Evolutionary conservation across 2,329 filamentous ascomycete genomes (phyloP).

Genomic region (Rhynchosporium secalis): DNA sequence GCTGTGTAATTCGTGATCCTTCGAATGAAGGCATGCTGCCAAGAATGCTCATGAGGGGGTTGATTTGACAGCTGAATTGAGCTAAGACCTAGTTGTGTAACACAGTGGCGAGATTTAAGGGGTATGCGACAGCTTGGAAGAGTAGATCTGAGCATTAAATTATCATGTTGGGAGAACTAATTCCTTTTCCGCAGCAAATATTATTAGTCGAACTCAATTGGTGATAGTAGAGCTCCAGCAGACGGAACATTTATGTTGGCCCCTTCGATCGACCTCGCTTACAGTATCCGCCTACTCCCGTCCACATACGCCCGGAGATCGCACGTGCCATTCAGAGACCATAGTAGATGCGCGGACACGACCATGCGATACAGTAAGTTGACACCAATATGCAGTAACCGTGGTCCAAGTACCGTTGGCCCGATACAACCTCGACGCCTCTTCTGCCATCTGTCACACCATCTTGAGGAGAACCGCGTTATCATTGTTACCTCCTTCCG

Average conservation of each 20-base stretch:
- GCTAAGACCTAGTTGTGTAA: neutral
- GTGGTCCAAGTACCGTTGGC: neutral
- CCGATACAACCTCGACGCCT: conserved; percentile 1
- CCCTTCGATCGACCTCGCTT: neutral
- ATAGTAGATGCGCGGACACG: neutral
- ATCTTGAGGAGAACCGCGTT: neutral
- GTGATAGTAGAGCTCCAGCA: neutral
- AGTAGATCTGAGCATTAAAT: no score
- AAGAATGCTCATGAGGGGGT: neutral
- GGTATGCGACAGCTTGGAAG: neutral
- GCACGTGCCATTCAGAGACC: neutral
- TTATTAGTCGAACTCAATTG: no score
- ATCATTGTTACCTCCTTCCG: conserved; percentile 5
- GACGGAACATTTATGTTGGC: conserved; percentile 1
- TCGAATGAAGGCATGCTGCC: conserved; percentile 5
- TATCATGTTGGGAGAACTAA: neutral
- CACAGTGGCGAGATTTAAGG: conserved; percentile 3
- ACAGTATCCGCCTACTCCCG: neutral
- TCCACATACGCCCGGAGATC: neutral
- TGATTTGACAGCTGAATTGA: conserved; percentile 3
- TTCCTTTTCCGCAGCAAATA: no score
- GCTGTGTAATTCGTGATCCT: neutral
- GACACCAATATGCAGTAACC: neutral
- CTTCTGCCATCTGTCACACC: neutral
- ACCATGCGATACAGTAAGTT: neutral